Base-by-base conservation (phyloP, 2,329 filamentous ascomycete species). In the Colletotrichum kahawae region DNA sequence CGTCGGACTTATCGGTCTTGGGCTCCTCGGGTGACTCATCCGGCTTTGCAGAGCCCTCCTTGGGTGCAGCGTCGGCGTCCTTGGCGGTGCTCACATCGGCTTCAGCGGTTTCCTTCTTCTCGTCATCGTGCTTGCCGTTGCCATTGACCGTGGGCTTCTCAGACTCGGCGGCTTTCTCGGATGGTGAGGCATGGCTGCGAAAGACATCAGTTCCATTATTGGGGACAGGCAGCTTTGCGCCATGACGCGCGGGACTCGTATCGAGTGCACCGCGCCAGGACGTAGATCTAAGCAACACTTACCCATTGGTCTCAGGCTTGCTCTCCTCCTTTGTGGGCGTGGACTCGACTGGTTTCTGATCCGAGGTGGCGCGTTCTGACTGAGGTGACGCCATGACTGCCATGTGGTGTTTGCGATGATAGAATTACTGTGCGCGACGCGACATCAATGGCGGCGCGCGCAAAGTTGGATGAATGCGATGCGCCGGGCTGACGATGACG, bases 301-400 rank as follows among this genome's bases (percentile, higher is more conserved):
- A 86, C 84, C 84, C 84, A 74, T 85, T 86, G 18, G 82, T 75
- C 77, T 83, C 81, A 67, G 83, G 74, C 66, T 81, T 84, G 36
- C 78, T 76, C 57, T 82, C 82, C 67, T 83, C 82, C 77, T 81
- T 81, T 24, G 80, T 79, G n/a, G 75, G 63, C 67, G 77, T 78
- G 31, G 78, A 76, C 57, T 82, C 80, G 54, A 74, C 79, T 81
- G 86, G 83, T 85, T 91, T 92, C 80, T 88, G 83, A 80, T 89
- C 89, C 80, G 82, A 78, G 78, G 81, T 77, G 76, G 83, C 79
- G 69, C 82, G 80, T 79, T 89, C 85, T 76, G 85, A 82, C 60
- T 82, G 83, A 76, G 87, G 86, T 78, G 88, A 88, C 77, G 88
- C 86, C 89, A 91, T 90, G 80, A 86, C 86, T 86, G 87, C 87